Percentiles rank a stretch among this genome's conserved stretches.
Evolutionary conservation across 2,329 filamentous ascomycete species (phyloP).

Genomic region (Claviceps paspali): DNA sequence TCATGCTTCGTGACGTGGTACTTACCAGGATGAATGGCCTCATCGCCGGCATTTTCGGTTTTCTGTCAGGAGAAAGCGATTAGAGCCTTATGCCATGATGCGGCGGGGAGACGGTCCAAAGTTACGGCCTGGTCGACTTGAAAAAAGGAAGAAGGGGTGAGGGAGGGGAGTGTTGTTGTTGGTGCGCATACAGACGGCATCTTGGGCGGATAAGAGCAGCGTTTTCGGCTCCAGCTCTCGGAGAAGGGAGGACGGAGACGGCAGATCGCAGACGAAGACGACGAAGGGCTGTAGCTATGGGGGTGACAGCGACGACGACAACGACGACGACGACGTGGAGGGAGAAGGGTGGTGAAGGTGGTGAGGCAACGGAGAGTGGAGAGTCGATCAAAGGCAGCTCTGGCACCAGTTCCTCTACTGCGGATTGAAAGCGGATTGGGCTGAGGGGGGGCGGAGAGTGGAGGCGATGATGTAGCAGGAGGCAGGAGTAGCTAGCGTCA

Average conservation of each 20-base stretch:
- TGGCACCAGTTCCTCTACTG: slow-evolving; percentile 11
- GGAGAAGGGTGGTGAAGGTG: slow-evolving; percentile 12
- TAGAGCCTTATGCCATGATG: slow-evolving; percentile 9
- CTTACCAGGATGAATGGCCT: slow-evolving; percentile 26
- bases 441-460: slow-evolving; percentile 9
- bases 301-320: slow-evolving; percentile 16
- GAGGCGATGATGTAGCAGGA: slow-evolving; percentile 19
- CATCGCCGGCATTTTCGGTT: slow-evolving; percentile 21
- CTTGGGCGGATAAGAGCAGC: slow-evolving; percentile 22
- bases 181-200: slow-evolving; percentile 42
- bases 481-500: slow-evolving; percentile 1
- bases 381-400: slow-evolving; percentile 27
- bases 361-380: slow-evolving; percentile 17
- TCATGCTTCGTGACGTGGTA: background rate
- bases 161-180: no score
- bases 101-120: slow-evolving; percentile 6
- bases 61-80: slow-evolving; percentile 13
- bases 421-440: slow-evolving; percentile 3
- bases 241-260: slow-evolving; percentile 12
- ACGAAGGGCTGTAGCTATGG: slow-evolving; percentile 13
- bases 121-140: slow-evolving; percentile 2
- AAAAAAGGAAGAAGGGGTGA: slow-evolving; percentile 6
- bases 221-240: slow-evolving; percentile 14
- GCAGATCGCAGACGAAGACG: slow-evolving; percentile 11
- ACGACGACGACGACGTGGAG: no score